Conservation (phyloP, 129 eudicot species). For the Escallonia herrerae region DNA sequence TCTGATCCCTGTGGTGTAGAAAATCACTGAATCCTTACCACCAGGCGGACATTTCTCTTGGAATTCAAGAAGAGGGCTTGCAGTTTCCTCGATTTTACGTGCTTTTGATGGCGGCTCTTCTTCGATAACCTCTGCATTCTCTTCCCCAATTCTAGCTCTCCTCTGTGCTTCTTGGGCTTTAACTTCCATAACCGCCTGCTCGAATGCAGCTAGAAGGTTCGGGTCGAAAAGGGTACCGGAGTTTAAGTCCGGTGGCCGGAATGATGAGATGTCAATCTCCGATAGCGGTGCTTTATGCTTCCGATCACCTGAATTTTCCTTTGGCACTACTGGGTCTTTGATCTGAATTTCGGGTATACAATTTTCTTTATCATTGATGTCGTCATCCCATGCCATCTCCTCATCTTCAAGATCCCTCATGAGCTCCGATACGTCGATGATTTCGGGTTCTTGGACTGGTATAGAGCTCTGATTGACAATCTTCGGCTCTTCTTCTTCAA, state of each 20-base stretch:
- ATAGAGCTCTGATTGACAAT: slow-evolving; percentile 13
- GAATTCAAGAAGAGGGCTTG: slow-evolving; percentile 16
- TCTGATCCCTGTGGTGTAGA: slow-evolving; percentile 82
- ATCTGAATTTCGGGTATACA: slow-evolving; percentile 16
- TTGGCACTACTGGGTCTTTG: background rate
- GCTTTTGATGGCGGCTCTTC: slow-evolving; percentile 2
- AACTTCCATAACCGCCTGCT: slow-evolving; percentile 42
- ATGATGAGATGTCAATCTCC: slow-evolving; percentile 45
- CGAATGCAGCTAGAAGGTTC: slow-evolving; percentile 61
- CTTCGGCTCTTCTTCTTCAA: slow-evolving; percentile 23
- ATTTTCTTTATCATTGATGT: slow-evolving; percentile 55
- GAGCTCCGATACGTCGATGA: slow-evolving; percentile 62
- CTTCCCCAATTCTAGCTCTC: background rate
- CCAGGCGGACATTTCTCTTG: slow-evolving; percentile 68
- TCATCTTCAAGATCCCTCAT: slow-evolving; percentile 67
- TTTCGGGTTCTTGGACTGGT: slow-evolving; percentile 45
- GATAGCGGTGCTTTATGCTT: slow-evolving; percentile 20
- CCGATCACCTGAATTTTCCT: background rate
- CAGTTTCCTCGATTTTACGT: slow-evolving; percentile 5
- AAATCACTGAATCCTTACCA: slow-evolving; percentile 44
- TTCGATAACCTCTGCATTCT: background rate
- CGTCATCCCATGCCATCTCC: slow-evolving; percentile 43
- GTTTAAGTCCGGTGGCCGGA: slow-evolving; percentile 63
- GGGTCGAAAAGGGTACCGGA: slow-evolving; percentile 70
- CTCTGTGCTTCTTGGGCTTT: slow-evolving; percentile 17